Conservation (phyloP, 345 rosid genomes). For the Garcia nutans region DNA sequence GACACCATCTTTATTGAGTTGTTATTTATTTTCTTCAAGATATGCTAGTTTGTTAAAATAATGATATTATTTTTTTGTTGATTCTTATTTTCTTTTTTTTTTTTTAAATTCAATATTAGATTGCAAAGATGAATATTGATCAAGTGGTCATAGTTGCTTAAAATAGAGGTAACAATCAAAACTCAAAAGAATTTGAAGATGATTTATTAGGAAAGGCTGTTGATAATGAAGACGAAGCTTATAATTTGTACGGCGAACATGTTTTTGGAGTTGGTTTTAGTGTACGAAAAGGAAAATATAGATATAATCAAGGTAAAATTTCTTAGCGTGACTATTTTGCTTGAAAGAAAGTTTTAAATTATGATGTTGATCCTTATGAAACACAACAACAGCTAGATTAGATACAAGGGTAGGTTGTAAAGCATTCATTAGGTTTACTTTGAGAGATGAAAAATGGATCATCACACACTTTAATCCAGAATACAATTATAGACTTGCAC, state of each 20-base stretch:
- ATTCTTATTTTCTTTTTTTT: too few relatives aligned
- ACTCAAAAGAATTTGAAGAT: too few relatives aligned
- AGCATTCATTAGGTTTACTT: slow-evolving; percentile 16
- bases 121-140: too few relatives aligned
- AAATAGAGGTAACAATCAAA: too few relatives aligned
- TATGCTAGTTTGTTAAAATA: too few relatives aligned
- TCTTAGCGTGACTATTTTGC: slow-evolving; percentile 20
- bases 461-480: slow-evolving; percentile 18
- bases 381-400: neutral
- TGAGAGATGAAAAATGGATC: slow-evolving; percentile 19
- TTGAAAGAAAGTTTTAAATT: slow-evolving; percentile 23
- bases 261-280: slow-evolving; percentile 26
- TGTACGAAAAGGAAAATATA: slow-evolving; percentile 21
- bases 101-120: too few relatives aligned
- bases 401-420: slow-evolving; percentile 24
- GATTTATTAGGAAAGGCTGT: neutral
- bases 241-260: slow-evolving; percentile 18
- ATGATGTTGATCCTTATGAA: neutral
- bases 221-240: slow-evolving; percentile 22
- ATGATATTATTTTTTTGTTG: too few relatives aligned
- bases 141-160: too few relatives aligned
- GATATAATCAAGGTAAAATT: neutral
- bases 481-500: slow-evolving; percentile 24
- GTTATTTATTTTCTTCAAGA: too few relatives aligned
- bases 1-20: too few relatives aligned